Evolutionary conservation across 768 basidiomycete genomes (phyloP).

Genomic region (Lactifluus echinatus): DNA sequence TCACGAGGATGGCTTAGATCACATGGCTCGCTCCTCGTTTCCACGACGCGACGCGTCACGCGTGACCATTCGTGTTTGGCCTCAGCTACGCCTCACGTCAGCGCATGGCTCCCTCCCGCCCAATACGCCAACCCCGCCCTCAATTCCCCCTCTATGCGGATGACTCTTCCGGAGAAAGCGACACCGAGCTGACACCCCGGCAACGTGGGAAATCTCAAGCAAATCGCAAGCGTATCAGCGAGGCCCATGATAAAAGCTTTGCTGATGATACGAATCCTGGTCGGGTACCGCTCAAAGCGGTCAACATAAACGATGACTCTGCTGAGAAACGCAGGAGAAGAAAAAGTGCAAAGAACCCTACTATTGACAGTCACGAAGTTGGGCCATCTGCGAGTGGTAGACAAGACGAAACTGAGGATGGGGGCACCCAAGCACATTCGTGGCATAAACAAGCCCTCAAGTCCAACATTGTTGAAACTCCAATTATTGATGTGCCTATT

Average conservation of each 20-base stretch:
- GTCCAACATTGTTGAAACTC: constrained; percentile 45
- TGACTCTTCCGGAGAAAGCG: constrained; percentile 24
- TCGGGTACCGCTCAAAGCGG: constrained; percentile 31
- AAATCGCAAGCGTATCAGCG: constrained; percentile 48
- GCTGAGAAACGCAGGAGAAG: constrained; percentile 79
- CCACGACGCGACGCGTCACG: constrained; percentile 20
- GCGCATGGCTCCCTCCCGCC: constrained; percentile 14
- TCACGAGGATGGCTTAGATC: background rate
- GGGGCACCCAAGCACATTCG: constrained; percentile 28
- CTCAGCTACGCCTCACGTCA: background rate
- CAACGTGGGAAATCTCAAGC: constrained; percentile 8
- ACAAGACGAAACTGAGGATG: constrained; percentile 35
- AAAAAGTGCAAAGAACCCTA: constrained; percentile 62
- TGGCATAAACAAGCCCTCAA: constrained; percentile 54
- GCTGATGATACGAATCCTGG: constrained; percentile 32
- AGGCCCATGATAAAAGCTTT: constrained; percentile 40
- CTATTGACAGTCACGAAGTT: constrained; percentile 44
- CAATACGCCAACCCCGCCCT: constrained; percentile 10
- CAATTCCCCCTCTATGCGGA: constrained; percentile 18
- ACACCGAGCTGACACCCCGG: constrained; percentile 26
- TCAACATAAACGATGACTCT: constrained; percentile 69
- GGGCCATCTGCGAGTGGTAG: constrained; percentile 45
- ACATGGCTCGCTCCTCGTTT: background rate
- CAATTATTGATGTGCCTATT: constrained; percentile 51
- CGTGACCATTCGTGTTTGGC: constrained; percentile 14